Base-by-base conservation (phyloP, 495 filamentous ascomycete species). In the Neurospora tetraspora region DNA sequence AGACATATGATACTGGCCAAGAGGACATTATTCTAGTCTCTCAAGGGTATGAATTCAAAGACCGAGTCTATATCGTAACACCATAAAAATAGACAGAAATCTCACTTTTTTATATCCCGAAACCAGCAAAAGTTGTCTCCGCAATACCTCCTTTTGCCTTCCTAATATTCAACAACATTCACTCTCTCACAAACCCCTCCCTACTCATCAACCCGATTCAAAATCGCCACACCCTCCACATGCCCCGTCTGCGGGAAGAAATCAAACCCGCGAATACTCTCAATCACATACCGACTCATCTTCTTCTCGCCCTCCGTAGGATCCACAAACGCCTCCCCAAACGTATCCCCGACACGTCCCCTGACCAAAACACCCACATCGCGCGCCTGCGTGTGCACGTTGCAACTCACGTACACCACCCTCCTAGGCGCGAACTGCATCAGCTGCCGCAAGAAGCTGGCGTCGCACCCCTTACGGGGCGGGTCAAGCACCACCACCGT, bases 181-280 rank as follows among this genome's bases (percentile, higher is more conserved):
- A 27, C 27, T 27, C 27, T 27, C 27, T 27, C 27, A 27, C 27
- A 27, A 27, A 27, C 27, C 27, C 6, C 23, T 23, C 23, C 31
- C 53, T 61, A 71, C 10, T 70, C 73, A 69, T 85, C 81, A n/a
- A 86, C 81, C 71, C 85, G 78, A 39, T 85, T 89, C 77, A 98
- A 80, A 37, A 98, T 89, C 40, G 92, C 96, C 71, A 98, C 94
- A 53, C 96, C 92, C 81, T 99, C 96, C 0, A 98, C 96, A 86
- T 99, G 96, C 7, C 93, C 90, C 34, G 96, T 98, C 86, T 98
- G 96, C 65, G 96, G 96, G 82, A 99, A 99, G 84, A 99, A 99
- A 78, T 99, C 96, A 79, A 98, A 98, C 5, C 94, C 96, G 68
- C 91, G 86, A 40, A 99, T 83, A 78, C 93, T 96, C 85, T 99